Percentiles rank a stretch among this genome's conserved stretches.
These are phyloP conservation scores for Avena eriantha DNA, from an alignment of 176 grass and related monocot species.

Conservation along the genomic window DNA sequence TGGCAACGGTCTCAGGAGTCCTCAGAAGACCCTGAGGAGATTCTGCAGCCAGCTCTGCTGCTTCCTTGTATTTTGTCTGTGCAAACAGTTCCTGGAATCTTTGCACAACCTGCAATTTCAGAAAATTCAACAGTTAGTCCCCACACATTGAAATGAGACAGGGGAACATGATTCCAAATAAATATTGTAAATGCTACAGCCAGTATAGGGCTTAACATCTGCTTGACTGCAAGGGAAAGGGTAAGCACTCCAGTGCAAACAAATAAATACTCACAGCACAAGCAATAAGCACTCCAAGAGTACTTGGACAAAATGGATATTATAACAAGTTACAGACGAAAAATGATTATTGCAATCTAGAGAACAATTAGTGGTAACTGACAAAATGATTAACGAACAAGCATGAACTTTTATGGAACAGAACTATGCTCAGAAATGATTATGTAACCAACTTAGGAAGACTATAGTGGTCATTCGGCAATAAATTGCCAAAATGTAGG, in stretches of 20 bases:
- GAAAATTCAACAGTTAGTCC: constrained; percentile 25
- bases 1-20: constrained; percentile 92
- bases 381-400: constrained; percentile 20
- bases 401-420: not conserved
- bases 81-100: constrained; percentile 95
- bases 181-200: not conserved
- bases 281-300: not conserved
- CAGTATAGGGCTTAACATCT: not conserved
- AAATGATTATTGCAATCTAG: constrained; percentile 11
- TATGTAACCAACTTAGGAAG: not conserved
- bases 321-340: not conserved
- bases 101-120: constrained; percentile 83
- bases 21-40: constrained; percentile 90
- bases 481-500: not conserved
- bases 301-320: not conserved
- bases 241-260: not conserved
- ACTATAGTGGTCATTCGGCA: not conserved
- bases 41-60: constrained; percentile 96
- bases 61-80: constrained; percentile 98
- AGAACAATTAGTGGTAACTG: not conserved
- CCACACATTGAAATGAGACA: not conserved
- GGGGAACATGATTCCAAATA: not conserved
- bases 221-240: not conserved
- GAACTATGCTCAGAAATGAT: not conserved
- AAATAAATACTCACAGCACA: not conserved